Conservation (phyloP, 441 rosid genomes). For the Populus trichocarpa region DNA sequence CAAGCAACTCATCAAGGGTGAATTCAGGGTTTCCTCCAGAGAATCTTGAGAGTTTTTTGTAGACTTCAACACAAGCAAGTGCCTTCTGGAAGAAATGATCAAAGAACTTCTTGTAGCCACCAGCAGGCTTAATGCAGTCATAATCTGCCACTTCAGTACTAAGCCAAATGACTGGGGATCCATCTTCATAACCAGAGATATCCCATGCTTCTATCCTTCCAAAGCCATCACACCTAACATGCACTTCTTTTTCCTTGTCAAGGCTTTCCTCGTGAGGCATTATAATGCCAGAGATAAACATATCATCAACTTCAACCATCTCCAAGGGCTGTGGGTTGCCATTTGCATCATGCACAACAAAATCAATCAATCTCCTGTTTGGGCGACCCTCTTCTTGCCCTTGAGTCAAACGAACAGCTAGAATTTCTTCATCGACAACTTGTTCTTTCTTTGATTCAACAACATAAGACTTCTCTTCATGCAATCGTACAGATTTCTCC, state of each 20-base stretch:
- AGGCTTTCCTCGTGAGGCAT: conserved; percentile 46
- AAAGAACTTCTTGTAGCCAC: conserved; percentile 45
- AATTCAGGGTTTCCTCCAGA: conserved; percentile 63
- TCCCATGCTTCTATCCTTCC: conserved; percentile 68
- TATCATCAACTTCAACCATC: conserved; percentile 65
- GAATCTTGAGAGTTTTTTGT: conserved; percentile 55
- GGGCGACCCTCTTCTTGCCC: conserved; percentile 39
- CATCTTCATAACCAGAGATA: conserved; percentile 86
- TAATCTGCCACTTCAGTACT: conserved; percentile 73
- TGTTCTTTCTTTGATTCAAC: conserved; percentile 41
- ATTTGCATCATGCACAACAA: conserved; percentile 45
- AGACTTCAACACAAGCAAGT: conserved; percentile 57
- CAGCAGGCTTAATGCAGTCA: conserved; percentile 63
- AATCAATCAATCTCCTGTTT: conserved; percentile 67
- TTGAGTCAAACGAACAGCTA: conserved; percentile 38
- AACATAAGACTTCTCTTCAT: conserved; percentile 31
- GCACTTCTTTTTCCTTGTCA: conserved; percentile 42
- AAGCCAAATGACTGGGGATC: conserved; percentile 68
- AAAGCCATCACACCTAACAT: conserved; percentile 55
- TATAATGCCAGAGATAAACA: conserved; percentile 61
- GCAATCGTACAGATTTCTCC: conserved; percentile 38
- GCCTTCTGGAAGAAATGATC: conserved; percentile 67
- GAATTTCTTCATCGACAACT: conserved; percentile 43
- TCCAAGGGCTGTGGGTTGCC: conserved; percentile 52
- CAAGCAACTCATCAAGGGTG: conserved; percentile 74